Percentiles rank a stretch among this genome's conserved stretches.
Conservation (phyloP, 1,284 basidiomycete species). For the Anthracocystis walkeri region DNA sequence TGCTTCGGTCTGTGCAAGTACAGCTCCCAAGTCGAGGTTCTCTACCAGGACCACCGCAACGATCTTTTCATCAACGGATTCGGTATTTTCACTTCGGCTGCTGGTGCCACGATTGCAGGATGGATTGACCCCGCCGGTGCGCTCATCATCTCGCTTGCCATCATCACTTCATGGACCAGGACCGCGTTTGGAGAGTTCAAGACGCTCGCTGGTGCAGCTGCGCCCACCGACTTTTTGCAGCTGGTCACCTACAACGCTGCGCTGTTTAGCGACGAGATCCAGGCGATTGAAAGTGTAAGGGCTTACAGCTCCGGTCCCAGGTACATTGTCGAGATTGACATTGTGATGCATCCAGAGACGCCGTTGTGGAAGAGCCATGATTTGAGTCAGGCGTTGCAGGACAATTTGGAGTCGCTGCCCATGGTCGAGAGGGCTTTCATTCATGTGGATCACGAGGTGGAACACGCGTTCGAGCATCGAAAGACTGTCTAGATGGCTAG, state of each 20-base stretch:
- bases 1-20: constrained; percentile 81
- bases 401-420: constrained; percentile 90
- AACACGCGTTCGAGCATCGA: constrained; percentile 58
- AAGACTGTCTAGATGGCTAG: constrained; percentile 33
- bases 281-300: constrained; percentile 80
- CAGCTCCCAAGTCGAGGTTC: constrained; percentile 88
- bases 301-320: constrained; percentile 74
- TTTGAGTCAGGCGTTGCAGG: constrained; percentile 88
- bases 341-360: constrained; percentile 90
- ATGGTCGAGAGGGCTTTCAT: constrained; percentile 77
- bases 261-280: constrained; percentile 80
- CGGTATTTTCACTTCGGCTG: constrained; percentile 90
- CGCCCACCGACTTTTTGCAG: constrained; percentile 88
- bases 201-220: constrained; percentile 88
- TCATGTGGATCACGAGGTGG: constrained; percentile 61
- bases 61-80: constrained; percentile 73
- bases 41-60: constrained; percentile 93
- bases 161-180: constrained; percentile 81
- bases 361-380: constrained; percentile 93
- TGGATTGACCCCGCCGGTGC: constrained; percentile 87
- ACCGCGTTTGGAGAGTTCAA: constrained; percentile 77
- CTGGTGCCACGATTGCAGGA: constrained; percentile 86
- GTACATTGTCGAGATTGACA: constrained; percentile 93
- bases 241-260: constrained; percentile 86
- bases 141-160: constrained; percentile 78